A percentile compares a stretch with the other conserved stretches of the same genome.
Conservation (phyloP, 139 green algal species). For the Tetratostichococcus sp. region DNA sequence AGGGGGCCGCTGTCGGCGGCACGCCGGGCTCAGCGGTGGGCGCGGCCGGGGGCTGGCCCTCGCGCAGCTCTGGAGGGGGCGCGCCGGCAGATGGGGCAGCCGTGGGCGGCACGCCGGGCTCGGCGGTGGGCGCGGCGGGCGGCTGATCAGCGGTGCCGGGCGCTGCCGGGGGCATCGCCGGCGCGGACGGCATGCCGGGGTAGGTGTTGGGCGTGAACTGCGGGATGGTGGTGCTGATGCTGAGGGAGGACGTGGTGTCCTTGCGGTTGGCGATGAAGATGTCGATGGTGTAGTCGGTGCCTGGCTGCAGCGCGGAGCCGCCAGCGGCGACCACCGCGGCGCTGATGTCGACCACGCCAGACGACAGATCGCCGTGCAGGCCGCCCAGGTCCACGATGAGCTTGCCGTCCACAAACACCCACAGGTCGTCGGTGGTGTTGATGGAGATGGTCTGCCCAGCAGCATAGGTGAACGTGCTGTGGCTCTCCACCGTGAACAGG, state of each 20-base stretch:
- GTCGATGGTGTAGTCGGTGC: not conserved
- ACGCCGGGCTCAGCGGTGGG: not conserved
- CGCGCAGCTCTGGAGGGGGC: too few relatives aligned
- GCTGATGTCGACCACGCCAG: not conserved
- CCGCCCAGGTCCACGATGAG: slow-evolving; percentile 1
- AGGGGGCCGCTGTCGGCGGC: not conserved
- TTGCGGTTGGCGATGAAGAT: slow-evolving; percentile 1
- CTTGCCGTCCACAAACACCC: not conserved
- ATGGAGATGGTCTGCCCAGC: not conserved
- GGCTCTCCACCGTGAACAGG: not conserved
- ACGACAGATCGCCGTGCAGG: not conserved
- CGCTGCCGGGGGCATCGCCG: too few relatives aligned
- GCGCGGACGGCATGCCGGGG: not conserved
- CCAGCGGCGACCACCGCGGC: not conserved
- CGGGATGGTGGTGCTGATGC: not conserved
- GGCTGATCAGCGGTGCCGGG: too few relatives aligned
- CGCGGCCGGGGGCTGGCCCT: too few relatives aligned
- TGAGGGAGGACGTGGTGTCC: not conserved
- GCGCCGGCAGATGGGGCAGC: too few relatives aligned
- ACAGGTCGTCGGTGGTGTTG: not conserved
- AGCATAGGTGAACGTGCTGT: not conserved
- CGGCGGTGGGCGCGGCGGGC: too few relatives aligned
- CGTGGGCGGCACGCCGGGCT: not conserved
- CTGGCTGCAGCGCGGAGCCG: not conserved
- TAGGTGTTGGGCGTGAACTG: not conserved